Percentiles rank a stretch among this genome's conserved stretches.
Conservation (phyloP, 2,329 filamentous ascomycete genomes). For the Pseudocercospora fijiensis region DNA sequence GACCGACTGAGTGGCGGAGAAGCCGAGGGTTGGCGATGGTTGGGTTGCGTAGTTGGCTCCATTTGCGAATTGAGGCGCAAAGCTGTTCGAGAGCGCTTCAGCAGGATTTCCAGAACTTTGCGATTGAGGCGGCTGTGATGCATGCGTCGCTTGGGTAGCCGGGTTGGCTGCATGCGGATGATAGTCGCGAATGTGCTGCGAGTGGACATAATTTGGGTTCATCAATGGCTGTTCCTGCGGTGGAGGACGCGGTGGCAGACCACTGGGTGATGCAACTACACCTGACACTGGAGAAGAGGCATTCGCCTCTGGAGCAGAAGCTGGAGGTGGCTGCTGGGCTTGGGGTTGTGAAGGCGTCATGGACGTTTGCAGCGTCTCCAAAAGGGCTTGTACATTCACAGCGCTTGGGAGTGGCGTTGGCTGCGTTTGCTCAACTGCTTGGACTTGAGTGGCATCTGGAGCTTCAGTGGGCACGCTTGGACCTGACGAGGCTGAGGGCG, state of each 20-base stretch:
- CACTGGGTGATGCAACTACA: conserved; percentile 39
- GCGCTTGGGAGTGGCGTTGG: conserved; percentile 28
- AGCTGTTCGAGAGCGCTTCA: conserved; percentile 21
- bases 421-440: conserved; percentile 29
- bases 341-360: conserved; percentile 30
- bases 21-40: conserved; percentile 8
- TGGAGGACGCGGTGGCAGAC: conserved; percentile 50
- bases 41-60: conserved; percentile 11
- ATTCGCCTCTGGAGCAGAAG: conserved; percentile 31
- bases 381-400: conserved; percentile 49
- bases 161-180: conserved; percentile 49
- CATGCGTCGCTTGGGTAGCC: conserved; percentile 35
- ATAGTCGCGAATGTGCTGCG: conserved; percentile 51
- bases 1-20: conserved; percentile 6
- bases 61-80: conserved; percentile 19
- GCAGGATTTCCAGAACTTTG: conserved; percentile 31
- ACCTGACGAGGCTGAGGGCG: conserved; percentile 18
- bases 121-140: conserved; percentile 12
- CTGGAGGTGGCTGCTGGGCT: conserved; percentile 30
- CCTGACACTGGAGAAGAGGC: conserved; percentile 30
- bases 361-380: conserved; percentile 44
- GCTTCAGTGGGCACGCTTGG: conserved; percentile 13
- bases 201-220: conserved; percentile 49
- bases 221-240: conserved; percentile 51
- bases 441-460: conserved; percentile 19